Evolutionary conservation across 2,329 filamentous ascomycete genomes (phyloP).

Genomic region (Pseudogymnoascus sp.): DNA sequence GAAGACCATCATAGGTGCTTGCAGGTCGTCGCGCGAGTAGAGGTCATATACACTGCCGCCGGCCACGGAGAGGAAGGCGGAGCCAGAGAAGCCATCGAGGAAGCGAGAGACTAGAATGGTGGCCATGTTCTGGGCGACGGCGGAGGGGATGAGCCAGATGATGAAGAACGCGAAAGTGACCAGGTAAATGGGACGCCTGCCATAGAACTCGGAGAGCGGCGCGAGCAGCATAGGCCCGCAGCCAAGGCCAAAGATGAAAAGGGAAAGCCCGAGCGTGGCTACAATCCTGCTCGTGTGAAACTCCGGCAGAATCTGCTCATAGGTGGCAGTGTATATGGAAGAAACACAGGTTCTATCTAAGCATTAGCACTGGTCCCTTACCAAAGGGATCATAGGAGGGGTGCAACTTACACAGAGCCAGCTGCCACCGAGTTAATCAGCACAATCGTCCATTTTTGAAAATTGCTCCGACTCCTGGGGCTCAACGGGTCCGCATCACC

Average conservation of each 20-base stretch:
- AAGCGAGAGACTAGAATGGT: conserved; percentile 74
- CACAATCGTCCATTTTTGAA: conserved; percentile 73
- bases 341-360: conserved; percentile 67
- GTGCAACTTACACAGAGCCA: conserved; percentile 68
- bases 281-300: conserved; percentile 64
- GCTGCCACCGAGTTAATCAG: conserved; percentile 58
- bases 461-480: conserved; percentile 57
- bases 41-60: conserved; percentile 81
- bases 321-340: conserved; percentile 83
- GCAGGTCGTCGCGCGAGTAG: conserved; percentile 59
- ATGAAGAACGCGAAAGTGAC: conserved; percentile 64
- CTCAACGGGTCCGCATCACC: conserved; percentile 62
- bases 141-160: conserved; percentile 73
- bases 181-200: conserved; percentile 72
- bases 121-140: conserved; percentile 70
- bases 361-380: background rate
- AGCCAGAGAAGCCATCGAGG: conserved; percentile 63
- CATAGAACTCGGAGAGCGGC: conserved; percentile 62
- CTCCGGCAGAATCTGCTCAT: conserved; percentile 64
- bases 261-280: conserved; percentile 70
- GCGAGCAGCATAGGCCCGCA: conserved; percentile 47
- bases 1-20: conserved; percentile 77
- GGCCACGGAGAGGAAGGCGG: conserved; percentile 62
- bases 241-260: conserved; percentile 70
- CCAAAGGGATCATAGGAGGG: background rate